Conservation (phyloP, 139 green algal species). For the Chlamydomonas schloesseri region DNA sequence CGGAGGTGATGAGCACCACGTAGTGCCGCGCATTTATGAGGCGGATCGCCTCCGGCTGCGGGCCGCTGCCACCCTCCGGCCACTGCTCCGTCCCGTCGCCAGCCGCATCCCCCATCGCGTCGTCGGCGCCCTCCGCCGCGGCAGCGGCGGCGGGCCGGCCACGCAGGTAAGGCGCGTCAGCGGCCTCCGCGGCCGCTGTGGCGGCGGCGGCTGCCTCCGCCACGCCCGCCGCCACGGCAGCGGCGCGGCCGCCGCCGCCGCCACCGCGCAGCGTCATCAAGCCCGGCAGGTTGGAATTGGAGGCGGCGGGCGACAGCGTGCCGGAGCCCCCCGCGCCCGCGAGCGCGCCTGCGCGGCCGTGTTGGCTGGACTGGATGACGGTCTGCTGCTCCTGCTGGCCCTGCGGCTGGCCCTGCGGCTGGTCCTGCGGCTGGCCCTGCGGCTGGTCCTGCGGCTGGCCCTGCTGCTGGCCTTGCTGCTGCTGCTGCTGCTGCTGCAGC, state of each 20-base stretch:
- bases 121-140: neutral
- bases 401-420: neutral
- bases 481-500: neutral
- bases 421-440: neutral
- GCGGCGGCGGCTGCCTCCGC: too few species aligned
- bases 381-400: neutral
- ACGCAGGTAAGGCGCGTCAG: neutral
- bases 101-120: too few species aligned
- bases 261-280: neutral
- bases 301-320: neutral
- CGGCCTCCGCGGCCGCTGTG: neutral
- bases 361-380: neutral
- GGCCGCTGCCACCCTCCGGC: too few species aligned
- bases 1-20: neutral
- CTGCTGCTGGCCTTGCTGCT: too few species aligned
- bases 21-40: constrained; percentile 20
- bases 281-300: neutral
- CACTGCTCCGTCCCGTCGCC: too few species aligned
- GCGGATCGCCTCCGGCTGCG: neutral
- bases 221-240: neutral
- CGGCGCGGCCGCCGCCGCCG: neutral
- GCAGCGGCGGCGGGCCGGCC: too few species aligned
- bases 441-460: too few species aligned
- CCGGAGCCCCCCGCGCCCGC: too few species aligned
- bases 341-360: too few species aligned